These are phyloP conservation scores for Penicillium paxilli DNA, from an alignment of 495 filamentous ascomycete species.

Conservation along the genomic window DNA sequence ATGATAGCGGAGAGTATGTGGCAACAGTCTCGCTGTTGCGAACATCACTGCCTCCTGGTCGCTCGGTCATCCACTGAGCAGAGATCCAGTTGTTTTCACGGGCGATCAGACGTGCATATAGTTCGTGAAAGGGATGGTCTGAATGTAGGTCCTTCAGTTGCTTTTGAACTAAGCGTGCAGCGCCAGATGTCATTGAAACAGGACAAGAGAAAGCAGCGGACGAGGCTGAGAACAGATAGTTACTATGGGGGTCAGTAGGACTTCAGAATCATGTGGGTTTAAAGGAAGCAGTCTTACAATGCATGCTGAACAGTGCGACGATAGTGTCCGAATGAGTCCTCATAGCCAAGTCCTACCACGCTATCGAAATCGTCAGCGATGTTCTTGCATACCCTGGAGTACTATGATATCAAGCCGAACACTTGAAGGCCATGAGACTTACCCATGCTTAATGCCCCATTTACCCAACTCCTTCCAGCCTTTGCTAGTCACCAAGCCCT, in stretches of 20 bases:
- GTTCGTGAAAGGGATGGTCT: constrained; percentile 50
- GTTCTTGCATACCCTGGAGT: neutral
- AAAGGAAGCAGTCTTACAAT: constrained; percentile 16
- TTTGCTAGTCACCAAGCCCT: constrained; percentile 34
- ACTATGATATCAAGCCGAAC: too few relatives aligned
- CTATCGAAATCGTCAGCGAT: constrained; percentile 12
- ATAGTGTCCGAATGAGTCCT: constrained; percentile 26
- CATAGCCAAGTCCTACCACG: constrained; percentile 40
- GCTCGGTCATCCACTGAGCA: constrained; percentile 83
- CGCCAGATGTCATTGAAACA: constrained; percentile 68
- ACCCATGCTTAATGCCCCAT: constrained; percentile 36
- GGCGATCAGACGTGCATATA: constrained; percentile 50
- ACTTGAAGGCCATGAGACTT: neutral
- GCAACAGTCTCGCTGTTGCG: constrained; percentile 66
- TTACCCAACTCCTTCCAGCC: constrained; percentile 37
- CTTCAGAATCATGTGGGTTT: neutral
- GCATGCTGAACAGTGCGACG: constrained; percentile 40
- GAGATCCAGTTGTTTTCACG: constrained; percentile 68
- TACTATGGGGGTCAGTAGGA: constrained; percentile 50
- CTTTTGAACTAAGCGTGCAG: constrained; percentile 55
- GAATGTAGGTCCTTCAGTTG: constrained; percentile 40
- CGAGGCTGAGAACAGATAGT: constrained; percentile 63
- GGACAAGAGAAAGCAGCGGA: constrained; percentile 64
- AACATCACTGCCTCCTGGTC: constrained; percentile 69
- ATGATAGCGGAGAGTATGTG: constrained; percentile 26